phyloP scores from a whole-genome alignment of 306 rosid species.

The Inga leiocalycina region DNA sequence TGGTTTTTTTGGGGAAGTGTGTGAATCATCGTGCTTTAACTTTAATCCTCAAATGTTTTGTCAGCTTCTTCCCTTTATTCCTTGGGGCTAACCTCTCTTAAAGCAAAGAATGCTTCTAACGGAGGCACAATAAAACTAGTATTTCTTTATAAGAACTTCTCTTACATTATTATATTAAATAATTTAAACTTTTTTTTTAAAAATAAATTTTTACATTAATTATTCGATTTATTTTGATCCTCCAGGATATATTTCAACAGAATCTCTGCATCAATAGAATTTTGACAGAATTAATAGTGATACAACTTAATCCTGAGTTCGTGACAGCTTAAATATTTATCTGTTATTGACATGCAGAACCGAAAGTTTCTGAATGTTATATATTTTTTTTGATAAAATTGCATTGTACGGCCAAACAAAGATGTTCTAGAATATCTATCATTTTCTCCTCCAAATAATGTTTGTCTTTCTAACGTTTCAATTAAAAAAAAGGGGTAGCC shows the following conservation, averaged over 20 bases:
- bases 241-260: too few species aligned
- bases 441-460: too few species aligned
- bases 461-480: background rate
- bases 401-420: too few species aligned
- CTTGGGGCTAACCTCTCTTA: slow-evolving; percentile 71
- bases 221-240: background rate
- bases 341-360: too few species aligned
- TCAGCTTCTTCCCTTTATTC: slow-evolving; percentile 68
- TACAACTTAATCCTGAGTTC: background rate
- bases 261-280: background rate
- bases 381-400: too few species aligned
- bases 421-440: too few species aligned
- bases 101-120: slow-evolving; percentile 84
- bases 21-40: slow-evolving; percentile 36
- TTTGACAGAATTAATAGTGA: background rate
- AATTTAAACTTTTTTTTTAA: background rate
- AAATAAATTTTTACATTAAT: background rate
- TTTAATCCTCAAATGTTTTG: slow-evolving; percentile 50
- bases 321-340: background rate
- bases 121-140: slow-evolving; percentile 52
- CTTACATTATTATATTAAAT: background rate
- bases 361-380: too few species aligned
- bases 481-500: too few species aligned
- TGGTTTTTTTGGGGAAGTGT: background rate
- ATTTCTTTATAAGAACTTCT: background rate